These are phyloP conservation scores for Eimeria sp. DNA, from an alignment of 169 alveolate genomes.

Conservation along the genomic window DNA sequence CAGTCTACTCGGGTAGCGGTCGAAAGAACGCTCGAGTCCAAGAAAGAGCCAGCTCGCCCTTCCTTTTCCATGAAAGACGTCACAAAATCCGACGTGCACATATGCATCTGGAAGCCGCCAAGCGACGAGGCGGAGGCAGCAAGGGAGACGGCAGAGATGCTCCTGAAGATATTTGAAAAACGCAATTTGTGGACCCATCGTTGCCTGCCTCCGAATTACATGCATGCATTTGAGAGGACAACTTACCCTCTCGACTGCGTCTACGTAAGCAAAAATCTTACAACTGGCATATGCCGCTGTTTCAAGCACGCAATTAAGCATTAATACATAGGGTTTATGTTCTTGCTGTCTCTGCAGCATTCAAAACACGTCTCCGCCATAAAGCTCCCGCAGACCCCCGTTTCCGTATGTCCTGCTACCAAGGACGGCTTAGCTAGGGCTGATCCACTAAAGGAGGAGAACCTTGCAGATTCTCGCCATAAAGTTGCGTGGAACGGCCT, in stretches of 20 bases:
- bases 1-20: not conserved
- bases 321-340: not conserved
- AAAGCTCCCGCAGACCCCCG: not conserved
- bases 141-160: constrained; percentile 28
- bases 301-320: not conserved
- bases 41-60: constrained; percentile 9
- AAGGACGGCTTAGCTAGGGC: not conserved
- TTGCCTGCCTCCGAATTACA: constrained; percentile 36
- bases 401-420: not conserved
- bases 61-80: not conserved
- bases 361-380: not conserved
- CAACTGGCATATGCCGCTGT: not conserved
- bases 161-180: constrained; percentile 32
- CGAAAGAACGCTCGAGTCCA: not conserved
- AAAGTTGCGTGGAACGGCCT: not conserved
- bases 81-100: not conserved
- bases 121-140: constrained; percentile 36
- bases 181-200: constrained; percentile 39
- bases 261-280: constrained; percentile 1
- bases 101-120: constrained; percentile 61
- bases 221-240: constrained; percentile 55
- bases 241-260: constrained; percentile 58
- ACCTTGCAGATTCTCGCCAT: not conserved
- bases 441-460: not conserved
- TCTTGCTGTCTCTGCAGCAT: not conserved